A percentile compares a stretch with the other conserved stretches of the same genome.
These are phyloP conservation scores for Tubosaeta brunneosetosa DNA, from an alignment of 768 basidiomycete genomes.

Conservation along the genomic window DNA sequence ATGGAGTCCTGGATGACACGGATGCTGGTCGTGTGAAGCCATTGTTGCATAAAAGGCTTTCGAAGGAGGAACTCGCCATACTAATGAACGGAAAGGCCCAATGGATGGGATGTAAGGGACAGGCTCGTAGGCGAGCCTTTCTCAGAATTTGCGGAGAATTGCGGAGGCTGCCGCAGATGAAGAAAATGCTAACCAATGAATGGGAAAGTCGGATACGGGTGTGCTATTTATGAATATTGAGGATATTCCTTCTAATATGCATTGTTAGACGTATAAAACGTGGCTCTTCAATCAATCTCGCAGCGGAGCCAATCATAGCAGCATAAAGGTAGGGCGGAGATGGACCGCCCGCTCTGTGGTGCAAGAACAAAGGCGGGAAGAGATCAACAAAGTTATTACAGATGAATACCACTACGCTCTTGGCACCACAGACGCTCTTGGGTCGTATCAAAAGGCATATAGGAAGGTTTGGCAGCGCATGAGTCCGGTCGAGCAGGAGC, in stretches of 20 bases:
- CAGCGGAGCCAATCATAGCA: not conserved
- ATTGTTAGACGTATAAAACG: not conserved
- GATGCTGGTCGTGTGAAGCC: not conserved
- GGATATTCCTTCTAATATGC: not conserved
- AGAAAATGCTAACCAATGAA: not conserved
- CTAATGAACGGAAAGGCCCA: not conserved
- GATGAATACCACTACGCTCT: too few species aligned
- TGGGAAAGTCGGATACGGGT: not conserved
- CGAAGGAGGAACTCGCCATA: not conserved
- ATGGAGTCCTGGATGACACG: not conserved
- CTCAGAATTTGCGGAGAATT: not conserved
- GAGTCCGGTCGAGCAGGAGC: not conserved
- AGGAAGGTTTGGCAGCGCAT: not conserved
- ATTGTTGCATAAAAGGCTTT: not conserved
- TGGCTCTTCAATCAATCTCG: not conserved
- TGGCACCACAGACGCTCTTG: too few species aligned
- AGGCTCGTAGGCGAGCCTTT: not conserved
- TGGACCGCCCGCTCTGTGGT: not conserved
- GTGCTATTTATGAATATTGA: not conserved
- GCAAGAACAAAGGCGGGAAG: not conserved
- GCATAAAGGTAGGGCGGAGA: not conserved
- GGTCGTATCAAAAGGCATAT: too few species aligned
- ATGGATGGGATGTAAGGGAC: not conserved
- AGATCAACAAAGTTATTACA: not conserved
- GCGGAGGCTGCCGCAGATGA: not conserved